A percentile compares a stretch with the other conserved stretches of the same genome.
These are phyloP conservation scores for Paramecium sexaurelia DNA, from an alignment of 73 alveolate genomes.

Conservation along the genomic window DNA sequence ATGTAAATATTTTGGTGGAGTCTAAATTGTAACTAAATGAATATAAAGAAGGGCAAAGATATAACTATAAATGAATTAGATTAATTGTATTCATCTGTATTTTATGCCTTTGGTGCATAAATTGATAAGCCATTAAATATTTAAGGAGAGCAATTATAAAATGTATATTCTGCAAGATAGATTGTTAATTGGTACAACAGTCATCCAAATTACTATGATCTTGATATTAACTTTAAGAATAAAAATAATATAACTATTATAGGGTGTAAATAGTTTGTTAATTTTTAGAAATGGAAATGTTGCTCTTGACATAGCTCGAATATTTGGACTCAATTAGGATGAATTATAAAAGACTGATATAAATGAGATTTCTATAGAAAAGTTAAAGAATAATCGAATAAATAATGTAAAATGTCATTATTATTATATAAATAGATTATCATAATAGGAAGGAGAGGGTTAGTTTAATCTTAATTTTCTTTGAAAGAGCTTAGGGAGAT, in stretches of 20 bases:
- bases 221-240: slow-evolving; percentile 43
- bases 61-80: slow-evolving; percentile 59
- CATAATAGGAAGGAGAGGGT: slow-evolving; percentile 74
- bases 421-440: slow-evolving; percentile 66
- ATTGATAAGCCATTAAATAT: slow-evolving; percentile 69
- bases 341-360: slow-evolving; percentile 76
- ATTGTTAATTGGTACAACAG: slow-evolving; percentile 88
- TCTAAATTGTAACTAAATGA: slow-evolving; percentile 60
- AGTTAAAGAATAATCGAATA: slow-evolving; percentile 54
- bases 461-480: slow-evolving; percentile 67
- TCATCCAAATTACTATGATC: slow-evolving; percentile 66
- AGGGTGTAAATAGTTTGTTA: slow-evolving; percentile 56
- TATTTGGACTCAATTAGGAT: slow-evolving; percentile 67
- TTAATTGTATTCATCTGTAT: slow-evolving; percentile 77
- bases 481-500: slow-evolving; percentile 68
- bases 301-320: slow-evolving; percentile 84
- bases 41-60: slow-evolving; percentile 67
- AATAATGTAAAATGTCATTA: slow-evolving; percentile 19
- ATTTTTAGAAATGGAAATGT: slow-evolving; percentile 88
- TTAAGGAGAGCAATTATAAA: slow-evolving; percentile 46
- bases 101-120: slow-evolving; percentile 84
- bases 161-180: slow-evolving; percentile 71
- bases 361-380: slow-evolving; percentile 69
- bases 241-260: slow-evolving; percentile 56
- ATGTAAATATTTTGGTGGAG: slow-evolving; percentile 82